Evolutionary conservation across 495 filamentous ascomycete genomes (phyloP).

Genomic region (Daldinia decipiens): DNA sequence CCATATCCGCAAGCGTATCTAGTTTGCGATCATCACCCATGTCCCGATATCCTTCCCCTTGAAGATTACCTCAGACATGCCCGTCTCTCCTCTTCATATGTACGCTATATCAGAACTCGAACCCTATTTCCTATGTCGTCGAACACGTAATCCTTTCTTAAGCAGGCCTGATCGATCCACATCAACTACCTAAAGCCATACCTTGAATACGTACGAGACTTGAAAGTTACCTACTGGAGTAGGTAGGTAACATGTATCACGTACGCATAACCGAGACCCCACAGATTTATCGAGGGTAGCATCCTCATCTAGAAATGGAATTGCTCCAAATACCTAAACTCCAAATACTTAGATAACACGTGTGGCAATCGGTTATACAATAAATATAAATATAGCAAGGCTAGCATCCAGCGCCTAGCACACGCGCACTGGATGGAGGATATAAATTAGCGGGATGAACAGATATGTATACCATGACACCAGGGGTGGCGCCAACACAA

Average conservation of each 20-base stretch:
- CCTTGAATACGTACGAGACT: constrained; percentile 8
- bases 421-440: constrained; percentile 3
- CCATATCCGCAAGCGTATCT: constrained; percentile 18
- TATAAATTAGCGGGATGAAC: background rate
- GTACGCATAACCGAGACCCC: constrained; percentile 14
- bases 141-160: constrained; percentile 12
- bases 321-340: background rate
- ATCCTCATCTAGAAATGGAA: constrained; percentile 1
- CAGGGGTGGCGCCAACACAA: constrained; percentile 15
- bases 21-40: constrained; percentile 37
- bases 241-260: constrained; percentile 36
- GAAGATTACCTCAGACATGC: constrained; percentile 24
- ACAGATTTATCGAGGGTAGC: constrained; percentile 18
- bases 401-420: constrained; percentile 1
- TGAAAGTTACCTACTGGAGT: constrained; percentile 36
- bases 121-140: constrained; percentile 6
- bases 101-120: constrained; percentile 11
- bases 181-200: background rate
- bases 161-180: constrained; percentile 11
- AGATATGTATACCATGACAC: constrained; percentile 20
- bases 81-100: constrained; percentile 12
- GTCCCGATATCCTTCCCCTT: constrained; percentile 19
- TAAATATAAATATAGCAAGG: constrained; percentile 13
- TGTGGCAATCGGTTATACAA: constrained; percentile 14
- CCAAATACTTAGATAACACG: constrained; percentile 1